Evolutionary conservation across 2,329 filamentous ascomycete genomes (phyloP), one percentile per base, ranked within the genome.

Genomic region (Pseudohalonectria lignicola): DNA sequence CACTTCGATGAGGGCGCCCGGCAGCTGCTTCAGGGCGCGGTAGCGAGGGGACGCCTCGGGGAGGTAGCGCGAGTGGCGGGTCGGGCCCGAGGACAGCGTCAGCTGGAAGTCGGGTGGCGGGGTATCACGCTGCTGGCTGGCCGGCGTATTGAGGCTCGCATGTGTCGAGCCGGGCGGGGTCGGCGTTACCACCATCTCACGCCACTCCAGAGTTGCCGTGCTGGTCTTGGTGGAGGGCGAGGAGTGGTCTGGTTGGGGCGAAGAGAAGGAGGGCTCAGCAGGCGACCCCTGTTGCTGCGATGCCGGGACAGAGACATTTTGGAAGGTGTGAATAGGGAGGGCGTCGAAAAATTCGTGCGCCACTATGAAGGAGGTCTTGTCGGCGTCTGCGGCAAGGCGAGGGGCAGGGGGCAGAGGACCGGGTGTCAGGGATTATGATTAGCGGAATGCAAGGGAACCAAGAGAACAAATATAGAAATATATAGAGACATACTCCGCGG

Each of bases 291-390:
- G n/a, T 37, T 41, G 30, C 32, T 43, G 31, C 40, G 43, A 25
- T 39, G 44, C 19, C 39, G 48, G 54, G 25, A 66, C 57, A 5
- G 60, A 55, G 36, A 90, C 71, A 12, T 85, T 82, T 58, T 96
- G 82, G 56, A 98, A 98, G 43, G 86, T 80, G 57, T 98, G 88
- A 49, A 98, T 95, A 25, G 92, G 92, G 1, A 98, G 78, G 3
- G 92, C 92, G 50, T 98, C 92, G 63, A 98, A 98, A 68, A 98
- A 96, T 56, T 98, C 92, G 57, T 98, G 92, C 4, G 92, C 92
- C 35, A 96, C 76, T 43, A 98, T 94, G 58, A 96, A 93, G 1
- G 92, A 90, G 17, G 79, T 84, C 53, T 82, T 84, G 43, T 72
- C 69, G 17, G 76, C 61, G 43, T 75, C 78, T 80, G 47, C 36